Conservation (phyloP, 1,139 yeast genomes). For the Kurtzmaniella natalensis region DNA sequence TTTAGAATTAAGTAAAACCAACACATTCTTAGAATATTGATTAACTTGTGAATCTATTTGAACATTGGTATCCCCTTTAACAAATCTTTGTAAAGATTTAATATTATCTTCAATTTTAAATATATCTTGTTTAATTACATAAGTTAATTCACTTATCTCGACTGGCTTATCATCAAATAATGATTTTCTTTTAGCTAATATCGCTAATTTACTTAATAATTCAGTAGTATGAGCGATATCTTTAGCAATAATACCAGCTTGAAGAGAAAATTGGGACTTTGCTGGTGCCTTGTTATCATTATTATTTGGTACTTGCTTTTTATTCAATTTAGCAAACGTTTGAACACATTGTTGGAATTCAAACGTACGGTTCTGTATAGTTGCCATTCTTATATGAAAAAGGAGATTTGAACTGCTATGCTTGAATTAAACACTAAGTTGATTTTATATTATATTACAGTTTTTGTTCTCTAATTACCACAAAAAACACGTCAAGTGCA, state of each 20-base stretch:
- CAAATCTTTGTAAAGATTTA: constrained; percentile 57
- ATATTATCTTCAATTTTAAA: constrained; percentile 78
- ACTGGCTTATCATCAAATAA: constrained; percentile 91
- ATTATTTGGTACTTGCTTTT: constrained; percentile 15
- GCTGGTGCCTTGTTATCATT: constrained; percentile 16
- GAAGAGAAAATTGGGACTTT: constrained; percentile 69
- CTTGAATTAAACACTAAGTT: no score
- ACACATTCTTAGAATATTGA: constrained; percentile 81
- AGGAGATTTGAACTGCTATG: no score
- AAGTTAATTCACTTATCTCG: constrained; percentile 89
- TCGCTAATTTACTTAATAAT: constrained; percentile 73
- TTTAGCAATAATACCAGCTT: constrained; percentile 81
- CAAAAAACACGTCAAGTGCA: no score
- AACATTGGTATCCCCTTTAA: constrained; percentile 44
- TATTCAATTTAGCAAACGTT: constrained; percentile 58
- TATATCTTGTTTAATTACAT: constrained; percentile 89
- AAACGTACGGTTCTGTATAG: constrained; percentile 71
- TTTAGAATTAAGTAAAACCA: constrained; percentile 79
- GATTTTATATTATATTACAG: no score
- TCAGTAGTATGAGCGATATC: constrained; percentile 90
- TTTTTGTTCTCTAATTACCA: no score
- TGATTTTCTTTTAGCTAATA: constrained; percentile 86
- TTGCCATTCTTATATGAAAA: constrained; percentile 9
- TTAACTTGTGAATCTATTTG: constrained; percentile 55
- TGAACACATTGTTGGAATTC: constrained; percentile 86